Evolutionary conservation across 495 filamentous ascomycete genomes (phyloP), one percentile per base, ranked within the genome.

Genomic region (Aspergillus affinis): DNA sequence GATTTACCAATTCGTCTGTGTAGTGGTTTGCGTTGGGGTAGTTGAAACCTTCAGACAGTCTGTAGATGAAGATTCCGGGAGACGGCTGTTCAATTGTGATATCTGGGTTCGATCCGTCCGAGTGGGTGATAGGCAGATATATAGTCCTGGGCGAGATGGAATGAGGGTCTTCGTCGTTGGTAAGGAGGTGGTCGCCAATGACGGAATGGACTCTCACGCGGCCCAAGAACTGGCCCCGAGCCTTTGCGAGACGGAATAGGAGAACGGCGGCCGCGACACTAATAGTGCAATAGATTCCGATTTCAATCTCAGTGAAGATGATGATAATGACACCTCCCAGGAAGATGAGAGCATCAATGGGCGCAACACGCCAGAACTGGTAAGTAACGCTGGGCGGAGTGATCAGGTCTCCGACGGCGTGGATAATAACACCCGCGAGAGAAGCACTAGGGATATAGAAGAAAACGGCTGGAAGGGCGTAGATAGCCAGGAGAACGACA

Each of bases 11-110:
- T 62, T 86, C 78, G 67, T 97, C 93, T 26, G 96, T 85, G 71
- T 96, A 95, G 74, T 94, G 90, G 69, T 89, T 89, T 29, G 91
- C 92, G 66, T 96, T 98, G 60, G 93, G 91, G 66, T 97, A 98
- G 78, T 94, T 93, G 80, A 95, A 97, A 41, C 93, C 92, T 77
- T 98, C 94, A 4, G 91, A 88, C 76, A 98, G 97, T 47, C 94
- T 86, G 77, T 97, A 98, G 70, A 98, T 97, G 79, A 98, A 98
- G 65, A 98, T 86, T 58, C 94, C 94, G 0, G 94, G 93, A 68
- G 92, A 92, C 5, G 94, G 94, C 61, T 83, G 86, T 57, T 88
- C 77, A 8, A 96, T 77, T 4, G 90, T 82, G 57, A 98, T 79
- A 18, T 89, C 81, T 1, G 95, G 94, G 70, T 98, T 98, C 12